Evolutionary conservation across 1,284 basidiomycete species (phyloP).

Genomic region (Trichosporon sp.): DNA sequence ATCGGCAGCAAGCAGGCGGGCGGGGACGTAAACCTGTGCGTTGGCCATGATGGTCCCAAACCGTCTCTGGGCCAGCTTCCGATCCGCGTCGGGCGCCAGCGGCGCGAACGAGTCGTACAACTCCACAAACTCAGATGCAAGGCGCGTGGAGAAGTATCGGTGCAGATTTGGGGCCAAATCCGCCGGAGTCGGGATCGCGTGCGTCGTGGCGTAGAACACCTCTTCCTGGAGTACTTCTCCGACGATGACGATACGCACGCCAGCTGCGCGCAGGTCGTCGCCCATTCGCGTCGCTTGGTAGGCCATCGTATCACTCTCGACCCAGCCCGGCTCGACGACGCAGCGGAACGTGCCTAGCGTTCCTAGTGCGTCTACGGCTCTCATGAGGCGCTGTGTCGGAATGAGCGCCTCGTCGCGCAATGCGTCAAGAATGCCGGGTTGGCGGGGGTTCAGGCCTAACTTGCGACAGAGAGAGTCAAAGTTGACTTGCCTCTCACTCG

Average conservation of each 20-base stretch:
- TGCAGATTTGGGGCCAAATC: conserved; percentile 59
- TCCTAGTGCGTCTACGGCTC: conserved; percentile 53
- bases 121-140: background rate
- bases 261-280: conserved; percentile 54
- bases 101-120: conserved; percentile 46
- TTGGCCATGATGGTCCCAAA: conserved; percentile 58
- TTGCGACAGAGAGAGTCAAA: conserved; percentile 58
- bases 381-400: conserved; percentile 54
- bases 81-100: conserved; percentile 34
- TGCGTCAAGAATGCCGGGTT: conserved; percentile 51
- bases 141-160: conserved; percentile 54
- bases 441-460: conserved; percentile 55
- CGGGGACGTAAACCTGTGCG: conserved; percentile 64
- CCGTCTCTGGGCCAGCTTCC: conserved; percentile 50
- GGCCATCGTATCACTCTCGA: conserved; percentile 54
- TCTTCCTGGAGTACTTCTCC: conserved; percentile 62
- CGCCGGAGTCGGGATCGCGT: conserved; percentile 51
- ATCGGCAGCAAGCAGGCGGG: conserved; percentile 60
- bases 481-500: conserved; percentile 57
- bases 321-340: conserved; percentile 58
- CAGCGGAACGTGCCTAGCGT: conserved; percentile 63
- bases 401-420: conserved; percentile 54
- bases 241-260: conserved; percentile 58
- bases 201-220: conserved; percentile 63
- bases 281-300: conserved; percentile 63